Evolutionary conservation across 306 rosid genomes (phyloP).

Genomic region (Inga leiocalycina): DNA sequence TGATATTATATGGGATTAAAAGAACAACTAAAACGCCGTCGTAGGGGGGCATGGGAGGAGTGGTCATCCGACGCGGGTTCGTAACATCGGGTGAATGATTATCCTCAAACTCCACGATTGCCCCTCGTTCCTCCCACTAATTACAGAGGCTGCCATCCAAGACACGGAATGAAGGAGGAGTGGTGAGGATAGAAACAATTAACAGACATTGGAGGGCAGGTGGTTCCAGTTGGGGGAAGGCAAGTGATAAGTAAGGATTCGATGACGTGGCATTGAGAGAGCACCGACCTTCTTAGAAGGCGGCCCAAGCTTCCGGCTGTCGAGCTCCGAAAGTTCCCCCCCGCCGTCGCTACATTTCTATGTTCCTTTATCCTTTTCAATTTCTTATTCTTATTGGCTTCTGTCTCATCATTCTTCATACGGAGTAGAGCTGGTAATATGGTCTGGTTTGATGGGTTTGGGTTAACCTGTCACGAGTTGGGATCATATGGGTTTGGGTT

Average conservation of each 20-base stretch:
- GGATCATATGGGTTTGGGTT: too few relatives aligned
- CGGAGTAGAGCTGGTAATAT: too few relatives aligned
- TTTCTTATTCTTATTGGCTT: too few relatives aligned
- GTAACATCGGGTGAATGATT: constrained; percentile 20
- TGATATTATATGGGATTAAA: neutral
- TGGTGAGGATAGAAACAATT: neutral
- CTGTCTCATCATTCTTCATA: too few relatives aligned
- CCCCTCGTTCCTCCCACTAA: neutral
- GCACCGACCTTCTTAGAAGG: constrained; percentile 3
- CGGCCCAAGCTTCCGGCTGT: neutral
- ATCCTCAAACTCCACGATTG: neutral
- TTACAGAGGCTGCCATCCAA: constrained; percentile 31
- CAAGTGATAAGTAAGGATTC: neutral
- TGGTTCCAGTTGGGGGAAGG: neutral
- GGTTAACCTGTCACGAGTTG: too few relatives aligned
- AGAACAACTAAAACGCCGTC: constrained; percentile 14
- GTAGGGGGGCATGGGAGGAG: neutral
- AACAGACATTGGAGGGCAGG: neutral
- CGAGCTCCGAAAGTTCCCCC: neutral
- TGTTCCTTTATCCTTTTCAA: too few relatives aligned
- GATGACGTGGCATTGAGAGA: neutral
- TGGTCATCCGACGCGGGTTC: constrained; percentile 17
- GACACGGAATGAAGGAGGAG: too few relatives aligned
- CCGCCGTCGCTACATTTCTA: neutral
- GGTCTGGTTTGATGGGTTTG: too few relatives aligned